Evolutionary conservation across 2,329 filamentous ascomycete species (phyloP).

Genomic region (Dactylellina haptotyla): DNA sequence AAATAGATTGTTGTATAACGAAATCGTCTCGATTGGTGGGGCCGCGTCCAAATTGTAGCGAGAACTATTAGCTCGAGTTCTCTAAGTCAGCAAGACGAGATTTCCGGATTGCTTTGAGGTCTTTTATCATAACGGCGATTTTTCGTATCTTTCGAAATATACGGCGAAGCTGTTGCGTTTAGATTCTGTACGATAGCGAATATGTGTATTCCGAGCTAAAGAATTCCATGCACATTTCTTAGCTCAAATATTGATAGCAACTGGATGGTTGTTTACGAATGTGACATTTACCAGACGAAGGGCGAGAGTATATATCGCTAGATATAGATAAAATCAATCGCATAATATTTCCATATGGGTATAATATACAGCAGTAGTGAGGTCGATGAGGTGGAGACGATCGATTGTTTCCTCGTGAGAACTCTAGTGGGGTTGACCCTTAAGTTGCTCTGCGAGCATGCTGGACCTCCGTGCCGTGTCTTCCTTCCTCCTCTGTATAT

Average conservation of each 20-base stretch:
- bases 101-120: neutral
- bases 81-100: neutral
- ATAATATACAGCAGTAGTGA: neutral
- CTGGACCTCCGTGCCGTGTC: constrained; percentile 30
- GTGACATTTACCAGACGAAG: too few relatives aligned
- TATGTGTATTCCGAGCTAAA: neutral
- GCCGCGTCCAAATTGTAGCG: constrained; percentile 73
- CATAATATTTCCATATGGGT: too few relatives aligned
- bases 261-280: too few relatives aligned
- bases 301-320: too few relatives aligned
- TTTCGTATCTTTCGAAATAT: too few relatives aligned
- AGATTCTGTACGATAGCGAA: too few relatives aligned
- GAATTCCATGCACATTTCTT: neutral
- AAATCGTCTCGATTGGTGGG: constrained; percentile 79
- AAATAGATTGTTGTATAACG: constrained; percentile 80
- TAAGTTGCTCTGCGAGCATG: constrained; percentile 44
- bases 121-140: too few relatives aligned
- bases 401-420: neutral
- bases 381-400: neutral
- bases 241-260: neutral
- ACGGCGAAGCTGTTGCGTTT: neutral
- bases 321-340: too few relatives aligned
- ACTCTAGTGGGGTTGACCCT: constrained; percentile 12
- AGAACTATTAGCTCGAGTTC: neutral
- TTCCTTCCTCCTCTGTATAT: constrained; percentile 17